A percentile compares a stretch with the other conserved stretches of the same genome.
These are phyloP conservation scores for Apiospora marii DNA, from an alignment of 2,329 filamentous ascomycete genomes.

Conservation along the genomic window DNA sequence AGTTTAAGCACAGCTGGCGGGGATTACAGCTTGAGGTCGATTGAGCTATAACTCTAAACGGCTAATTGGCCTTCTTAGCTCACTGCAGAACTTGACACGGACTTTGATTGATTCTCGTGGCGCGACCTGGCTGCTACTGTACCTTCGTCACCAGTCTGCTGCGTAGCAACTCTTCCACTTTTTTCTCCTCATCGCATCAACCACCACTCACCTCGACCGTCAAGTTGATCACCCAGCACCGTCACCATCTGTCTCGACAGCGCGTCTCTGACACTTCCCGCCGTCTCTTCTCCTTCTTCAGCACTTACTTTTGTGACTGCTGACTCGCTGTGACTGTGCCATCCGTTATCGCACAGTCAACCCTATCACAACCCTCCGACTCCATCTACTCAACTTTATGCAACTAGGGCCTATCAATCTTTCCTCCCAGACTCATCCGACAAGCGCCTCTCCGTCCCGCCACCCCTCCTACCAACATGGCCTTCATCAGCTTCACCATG, in stretches of 20 bases:
- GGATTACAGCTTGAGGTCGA: not conserved
- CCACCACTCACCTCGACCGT: not conserved
- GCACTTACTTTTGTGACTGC: conserved; percentile 5
- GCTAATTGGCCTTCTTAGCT: not conserved
- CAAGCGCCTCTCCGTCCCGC: conserved; percentile 44
- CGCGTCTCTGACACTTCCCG: not conserved
- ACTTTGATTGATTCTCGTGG: not conserved
- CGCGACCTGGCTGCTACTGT: not conserved
- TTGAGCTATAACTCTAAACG: not conserved
- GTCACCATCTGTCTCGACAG: not conserved
- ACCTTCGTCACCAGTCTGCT: not conserved
- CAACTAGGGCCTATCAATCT: conserved; percentile 62
- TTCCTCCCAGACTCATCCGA: conserved; percentile 36
- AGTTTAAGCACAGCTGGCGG: not conserved
- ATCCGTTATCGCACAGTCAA: conserved; percentile 58
- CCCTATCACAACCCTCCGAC: conserved; percentile 37
- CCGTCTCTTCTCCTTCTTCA: not conserved
- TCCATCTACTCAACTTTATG: conserved; percentile 65
- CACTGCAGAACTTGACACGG: not conserved
- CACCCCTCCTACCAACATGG: conserved; percentile 62
- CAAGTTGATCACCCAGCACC: not conserved
- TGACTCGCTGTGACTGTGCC: conserved; percentile 57
- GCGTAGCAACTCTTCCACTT: not conserved
- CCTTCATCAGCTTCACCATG: conserved; percentile 51
- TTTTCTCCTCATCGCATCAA: conserved; percentile 13